Percentiles rank a stretch among this genome's conserved stretches.
Conservation (phyloP, 2,329 filamentous ascomycete genomes). For the Orbilia ellipsospora region DNA sequence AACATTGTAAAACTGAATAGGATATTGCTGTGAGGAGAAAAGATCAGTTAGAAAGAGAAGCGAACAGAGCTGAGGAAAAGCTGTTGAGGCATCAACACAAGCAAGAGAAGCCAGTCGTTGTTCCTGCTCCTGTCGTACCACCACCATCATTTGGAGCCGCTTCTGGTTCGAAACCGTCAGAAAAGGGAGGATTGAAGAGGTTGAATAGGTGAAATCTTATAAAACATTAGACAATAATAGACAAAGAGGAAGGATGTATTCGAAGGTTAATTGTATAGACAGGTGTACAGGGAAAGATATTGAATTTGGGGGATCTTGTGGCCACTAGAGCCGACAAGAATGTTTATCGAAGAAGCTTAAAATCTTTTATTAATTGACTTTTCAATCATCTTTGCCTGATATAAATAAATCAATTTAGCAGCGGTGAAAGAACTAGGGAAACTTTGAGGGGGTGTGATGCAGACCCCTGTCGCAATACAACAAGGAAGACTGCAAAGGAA, state of each 20-base stretch:
- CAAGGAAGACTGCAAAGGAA: no score
- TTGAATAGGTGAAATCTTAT: constrained; percentile 27
- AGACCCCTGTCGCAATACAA: no score
- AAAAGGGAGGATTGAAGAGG: constrained; percentile 48
- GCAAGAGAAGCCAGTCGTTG: constrained; percentile 62
- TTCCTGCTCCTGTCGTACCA: constrained; percentile 18
- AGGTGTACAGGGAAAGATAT: background rate
- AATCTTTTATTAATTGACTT: no score
- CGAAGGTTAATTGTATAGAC: background rate
- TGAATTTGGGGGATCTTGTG: no score
- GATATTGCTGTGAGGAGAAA: constrained; percentile 88
- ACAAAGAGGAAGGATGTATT: no score
- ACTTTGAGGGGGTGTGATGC: no score
- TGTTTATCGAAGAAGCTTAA: no score
- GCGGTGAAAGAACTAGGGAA: no score
- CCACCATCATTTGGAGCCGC: constrained; percentile 2
- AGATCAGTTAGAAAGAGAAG: constrained; percentile 85
- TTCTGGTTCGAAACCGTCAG: constrained; percentile 24
- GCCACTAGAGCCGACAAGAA: no score
- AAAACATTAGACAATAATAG: no score
- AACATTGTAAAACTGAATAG: constrained; percentile 32
- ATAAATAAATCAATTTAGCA: no score
- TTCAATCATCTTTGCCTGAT: no score
- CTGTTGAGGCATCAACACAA: constrained; percentile 60
- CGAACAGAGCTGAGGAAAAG: constrained; percentile 71